These are phyloP conservation scores for Pouteria campechiana DNA, from an alignment of 179 eudicot species.

Conservation along the genomic window DNA sequence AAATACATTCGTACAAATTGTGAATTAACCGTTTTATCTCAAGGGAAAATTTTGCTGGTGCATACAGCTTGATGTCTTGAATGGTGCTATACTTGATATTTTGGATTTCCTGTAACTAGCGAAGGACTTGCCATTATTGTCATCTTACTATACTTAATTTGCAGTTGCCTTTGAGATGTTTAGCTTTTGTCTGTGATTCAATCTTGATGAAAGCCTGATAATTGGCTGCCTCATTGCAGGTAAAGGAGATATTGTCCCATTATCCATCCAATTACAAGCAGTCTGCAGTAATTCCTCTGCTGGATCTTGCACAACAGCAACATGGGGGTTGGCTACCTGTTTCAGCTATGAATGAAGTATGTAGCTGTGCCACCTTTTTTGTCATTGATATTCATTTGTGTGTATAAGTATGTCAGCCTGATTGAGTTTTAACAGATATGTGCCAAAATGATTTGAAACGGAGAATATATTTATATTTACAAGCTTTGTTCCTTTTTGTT, in stretches of 20 bases:
- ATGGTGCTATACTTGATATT: no score
- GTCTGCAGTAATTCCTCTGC: conserved; percentile 91
- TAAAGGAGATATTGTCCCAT: conserved; percentile 76
- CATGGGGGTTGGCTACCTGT: conserved; percentile 99
- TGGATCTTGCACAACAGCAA: conserved; percentile 97
- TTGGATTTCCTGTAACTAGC: no score
- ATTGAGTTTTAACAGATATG: no score
- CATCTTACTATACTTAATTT: neutral
- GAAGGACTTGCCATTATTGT: neutral
- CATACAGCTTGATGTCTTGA: no score
- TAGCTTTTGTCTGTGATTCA: neutral
- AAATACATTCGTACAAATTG: no score
- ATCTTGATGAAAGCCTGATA: no score
- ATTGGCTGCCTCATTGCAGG: conserved; percentile 25
- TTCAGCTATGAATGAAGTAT: conserved; percentile 97
- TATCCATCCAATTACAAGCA: conserved; percentile 97
- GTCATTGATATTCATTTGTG: neutral
- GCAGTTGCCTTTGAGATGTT: neutral
- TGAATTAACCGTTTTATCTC: no score
- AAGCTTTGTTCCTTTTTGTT: no score
- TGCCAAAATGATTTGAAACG: no score
- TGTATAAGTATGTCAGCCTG: no score
- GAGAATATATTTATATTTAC: no score
- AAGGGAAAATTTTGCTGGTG: no score
- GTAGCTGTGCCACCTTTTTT: conserved; percentile 7